These are phyloP conservation scores for Teratosphaeria zuluensis DNA, from an alignment of 2,329 filamentous ascomycete genomes.

Conservation along the genomic window DNA sequence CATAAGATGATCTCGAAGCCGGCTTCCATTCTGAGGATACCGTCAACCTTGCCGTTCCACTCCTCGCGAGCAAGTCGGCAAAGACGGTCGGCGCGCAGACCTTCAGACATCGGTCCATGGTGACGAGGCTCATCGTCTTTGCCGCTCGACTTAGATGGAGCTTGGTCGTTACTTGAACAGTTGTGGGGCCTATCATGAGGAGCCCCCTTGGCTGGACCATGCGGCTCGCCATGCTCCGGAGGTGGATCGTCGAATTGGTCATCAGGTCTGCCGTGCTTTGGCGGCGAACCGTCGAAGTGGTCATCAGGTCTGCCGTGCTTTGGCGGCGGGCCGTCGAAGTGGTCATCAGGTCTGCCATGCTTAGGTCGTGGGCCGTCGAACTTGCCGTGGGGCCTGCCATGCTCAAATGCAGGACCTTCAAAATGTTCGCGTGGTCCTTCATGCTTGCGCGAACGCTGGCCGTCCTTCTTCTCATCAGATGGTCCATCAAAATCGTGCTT, in stretches of 20 bases:
- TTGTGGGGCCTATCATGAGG: neutral
- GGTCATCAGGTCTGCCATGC: neutral
- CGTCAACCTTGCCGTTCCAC: conserved; percentile 49
- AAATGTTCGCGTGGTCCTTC: neutral
- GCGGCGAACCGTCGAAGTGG: neutral
- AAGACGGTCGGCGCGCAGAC: conserved; percentile 42
- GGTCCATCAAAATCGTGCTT: neutral
- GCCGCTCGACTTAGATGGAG: neutral
- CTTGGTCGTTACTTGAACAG: neutral
- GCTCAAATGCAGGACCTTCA: neutral
- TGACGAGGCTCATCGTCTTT: neutral
- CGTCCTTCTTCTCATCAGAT: neutral
- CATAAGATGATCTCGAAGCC: conserved; percentile 65
- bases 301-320: neutral
- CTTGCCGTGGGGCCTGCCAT: neutral
- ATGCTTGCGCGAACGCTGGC: neutral
- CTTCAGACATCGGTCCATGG: conserved; percentile 21
- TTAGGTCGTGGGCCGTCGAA: neutral
- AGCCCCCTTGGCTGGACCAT: neutral
- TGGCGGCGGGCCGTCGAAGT: neutral
- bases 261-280: neutral
- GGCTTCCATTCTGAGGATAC: conserved; percentile 56
- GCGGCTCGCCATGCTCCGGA: neutral
- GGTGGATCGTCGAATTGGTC: neutral
- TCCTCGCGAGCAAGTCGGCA: conserved; percentile 44